Evolutionary conservation across 192 early-diverging fungal genomes (phyloP).

Genomic region (Phlyctochytrium planicorne): DNA sequence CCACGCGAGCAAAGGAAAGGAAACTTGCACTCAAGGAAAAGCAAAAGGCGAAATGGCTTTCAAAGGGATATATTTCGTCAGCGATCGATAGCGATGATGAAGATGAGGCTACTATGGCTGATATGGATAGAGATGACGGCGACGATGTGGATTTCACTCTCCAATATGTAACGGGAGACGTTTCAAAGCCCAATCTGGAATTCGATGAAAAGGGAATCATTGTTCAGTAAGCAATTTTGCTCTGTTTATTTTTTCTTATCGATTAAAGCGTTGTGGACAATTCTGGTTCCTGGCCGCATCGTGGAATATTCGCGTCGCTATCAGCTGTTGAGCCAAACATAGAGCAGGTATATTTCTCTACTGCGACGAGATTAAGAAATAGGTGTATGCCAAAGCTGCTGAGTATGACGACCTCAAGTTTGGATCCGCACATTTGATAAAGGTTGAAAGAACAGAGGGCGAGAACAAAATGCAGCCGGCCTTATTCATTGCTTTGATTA

Average conservation of each 20-base stretch:
- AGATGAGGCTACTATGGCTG: neutral
- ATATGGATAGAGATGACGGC: neutral
- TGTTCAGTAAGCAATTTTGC: slow-evolving; percentile 16
- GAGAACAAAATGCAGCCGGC: neutral
- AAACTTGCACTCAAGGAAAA: neutral
- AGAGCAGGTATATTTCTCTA: no score
- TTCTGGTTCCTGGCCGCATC: slow-evolving; percentile 21
- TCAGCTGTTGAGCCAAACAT: slow-evolving; percentile 14
- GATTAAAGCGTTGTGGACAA: slow-evolving; percentile 22
- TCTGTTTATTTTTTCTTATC: no score
- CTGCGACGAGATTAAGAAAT: no score
- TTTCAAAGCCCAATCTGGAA: slow-evolving; percentile 16
- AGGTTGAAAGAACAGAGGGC: neutral
- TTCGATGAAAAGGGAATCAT: slow-evolving; percentile 19
- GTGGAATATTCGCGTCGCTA: slow-evolving; percentile 20
- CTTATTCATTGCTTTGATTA: slow-evolving; percentile 11
- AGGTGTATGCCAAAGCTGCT: slow-evolving; percentile 13
- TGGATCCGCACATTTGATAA: slow-evolving; percentile 22
- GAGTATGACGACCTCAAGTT: slow-evolving; percentile 11
- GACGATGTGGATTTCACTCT: slow-evolving; percentile 6
- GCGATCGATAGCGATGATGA: slow-evolving; percentile 6
- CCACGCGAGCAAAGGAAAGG: neutral
- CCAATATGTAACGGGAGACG: slow-evolving; percentile 17
- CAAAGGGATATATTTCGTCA: slow-evolving; percentile 15
- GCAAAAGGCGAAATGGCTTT: slow-evolving; percentile 4